Evolutionary conservation across 2,329 filamentous ascomycete genomes (phyloP).

Genomic region (Verticillium isaacii): DNA sequence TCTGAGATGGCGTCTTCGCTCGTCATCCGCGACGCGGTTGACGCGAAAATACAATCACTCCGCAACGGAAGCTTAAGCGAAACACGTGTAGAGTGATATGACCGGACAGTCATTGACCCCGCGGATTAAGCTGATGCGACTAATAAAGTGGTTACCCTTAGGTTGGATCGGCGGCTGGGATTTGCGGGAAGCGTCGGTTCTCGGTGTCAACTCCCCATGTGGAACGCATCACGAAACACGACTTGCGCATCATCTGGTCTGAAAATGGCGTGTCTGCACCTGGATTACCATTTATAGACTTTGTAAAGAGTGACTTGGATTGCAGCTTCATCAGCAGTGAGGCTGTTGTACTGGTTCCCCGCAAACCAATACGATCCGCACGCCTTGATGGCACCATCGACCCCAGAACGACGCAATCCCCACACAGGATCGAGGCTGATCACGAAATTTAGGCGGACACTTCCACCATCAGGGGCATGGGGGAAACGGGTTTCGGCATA

Average conservation of each 20-base stretch:
- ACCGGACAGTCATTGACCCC: too few relatives aligned
- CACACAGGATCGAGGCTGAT: background rate
- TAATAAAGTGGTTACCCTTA: background rate
- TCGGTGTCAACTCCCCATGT: background rate
- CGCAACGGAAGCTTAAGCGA: background rate
- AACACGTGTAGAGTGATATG: too few relatives aligned
- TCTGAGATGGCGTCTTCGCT: background rate
- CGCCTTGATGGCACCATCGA: slow-evolving; percentile 7
- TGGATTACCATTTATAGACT: background rate
- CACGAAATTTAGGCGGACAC: slow-evolving; percentile 9
- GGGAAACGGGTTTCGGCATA: background rate
- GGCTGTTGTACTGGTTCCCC: background rate
- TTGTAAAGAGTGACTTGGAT: background rate
- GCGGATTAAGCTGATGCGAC: too few relatives aligned
- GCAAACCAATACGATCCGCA: background rate
- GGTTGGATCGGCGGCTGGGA: background rate
- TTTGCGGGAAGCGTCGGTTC: background rate
- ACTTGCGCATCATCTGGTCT: background rate
- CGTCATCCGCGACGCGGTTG: background rate
- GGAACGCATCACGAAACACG: background rate
- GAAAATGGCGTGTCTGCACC: background rate
- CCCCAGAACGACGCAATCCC: slow-evolving; percentile 8
- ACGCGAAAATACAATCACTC: background rate
- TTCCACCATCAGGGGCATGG: slow-evolving; percentile 5
- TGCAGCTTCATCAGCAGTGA: background rate